Evolutionary conservation across 169 alveolate species (phyloP).

Genomic region (Plasmodium gaboni): DNA sequence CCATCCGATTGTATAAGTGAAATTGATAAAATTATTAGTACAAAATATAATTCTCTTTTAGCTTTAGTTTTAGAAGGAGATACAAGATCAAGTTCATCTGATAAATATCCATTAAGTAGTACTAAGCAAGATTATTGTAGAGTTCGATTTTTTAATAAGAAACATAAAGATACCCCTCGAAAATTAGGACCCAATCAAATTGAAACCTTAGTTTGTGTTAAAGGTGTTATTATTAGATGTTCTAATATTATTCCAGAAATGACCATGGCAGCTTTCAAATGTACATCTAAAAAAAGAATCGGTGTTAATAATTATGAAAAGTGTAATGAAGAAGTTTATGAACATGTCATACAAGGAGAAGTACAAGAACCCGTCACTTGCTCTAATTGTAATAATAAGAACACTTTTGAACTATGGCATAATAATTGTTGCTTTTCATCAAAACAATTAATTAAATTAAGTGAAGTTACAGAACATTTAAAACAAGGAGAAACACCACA

Average conservation of each 20-base stretch:
- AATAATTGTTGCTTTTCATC: conserved; percentile 95
- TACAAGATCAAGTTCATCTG: conserved; percentile 38
- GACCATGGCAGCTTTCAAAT: conserved; percentile 97
- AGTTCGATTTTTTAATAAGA: conserved; percentile 84
- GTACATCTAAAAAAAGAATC: conserved; percentile 91
- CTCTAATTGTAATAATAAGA: conserved; percentile 91
- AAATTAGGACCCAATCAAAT: conserved; percentile 87
- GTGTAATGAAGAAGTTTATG: conserved; percentile 91
- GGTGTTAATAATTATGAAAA: conserved; percentile 85
- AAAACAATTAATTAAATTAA: conserved; percentile 94
- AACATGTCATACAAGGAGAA: conserved; percentile 94
- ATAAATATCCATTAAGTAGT: conserved; percentile 75
- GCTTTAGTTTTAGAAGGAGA: conserved; percentile 76
- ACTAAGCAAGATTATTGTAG: conserved; percentile 86
- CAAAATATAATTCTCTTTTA: conserved; percentile 87
- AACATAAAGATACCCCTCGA: conserved; percentile 81
- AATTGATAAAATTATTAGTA: conserved; percentile 92
- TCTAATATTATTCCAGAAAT: conserved; percentile 98
- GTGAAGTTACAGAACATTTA: conserved; percentile 94
- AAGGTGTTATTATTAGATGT: conserved; percentile 96
- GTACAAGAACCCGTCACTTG: conserved; percentile 97
- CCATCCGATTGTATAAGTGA: conserved; percentile 96
- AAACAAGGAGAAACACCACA: conserved; percentile 97
- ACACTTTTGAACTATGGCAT: conserved; percentile 94
- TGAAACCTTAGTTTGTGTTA: conserved; percentile 93